Base-by-base conservation (phyloP, 106 monocot genomes). In the Allium cepa region DNA sequence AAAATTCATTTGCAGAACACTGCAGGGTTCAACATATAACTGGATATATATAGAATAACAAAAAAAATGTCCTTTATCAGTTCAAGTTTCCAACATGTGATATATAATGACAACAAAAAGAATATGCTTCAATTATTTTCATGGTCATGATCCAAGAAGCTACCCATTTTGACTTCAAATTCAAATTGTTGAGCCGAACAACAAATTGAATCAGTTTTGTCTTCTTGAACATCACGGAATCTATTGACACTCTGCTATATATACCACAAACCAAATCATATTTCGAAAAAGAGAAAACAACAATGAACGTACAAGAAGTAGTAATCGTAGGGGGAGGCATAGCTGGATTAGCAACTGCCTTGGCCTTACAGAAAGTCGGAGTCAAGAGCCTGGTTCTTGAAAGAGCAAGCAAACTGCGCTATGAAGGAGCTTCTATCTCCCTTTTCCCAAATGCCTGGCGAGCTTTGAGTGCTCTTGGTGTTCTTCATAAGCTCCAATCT, bases 361-460 rank as follows among this genome's bases (percentile, higher is more conserved):
- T 74, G 49, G 83, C 83, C 11, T 15, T 87, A 77, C 47, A 75
- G 53, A 69, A 62, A 46, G 65, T 75, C 4, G 83, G 83, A 0
- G 27, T 77, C 8, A 49, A 16, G 27, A 52, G 80, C 26, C 14
- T 88, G 26, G 80, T 88, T 56, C 62, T 88, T 8, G 87, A 88
- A 75, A 62, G 70, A 56, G 59, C 68, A 8, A 15, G 28, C 12
- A 69, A 62, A 47, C 72, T 88, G 46, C 74, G 73, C 10, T 18
- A 78, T 4, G 59, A 69, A 13, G 87, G 84, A 11, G 66, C 81
- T 2, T 72, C 69, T 2, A 53, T 87, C 60, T 15, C 47, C 0
- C 52, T 87, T 60, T 78, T 72, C 52, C 83, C 83, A n/a, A 87
- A 83, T 17, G 87, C 80, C 4, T 87, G 83, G 87, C 56, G 80